A percentile compares a stretch with the other conserved stretches of the same genome.
phyloP scores from a whole-genome alignment of 805 yeast species.

The Starmerella etchellsii region DNA sequence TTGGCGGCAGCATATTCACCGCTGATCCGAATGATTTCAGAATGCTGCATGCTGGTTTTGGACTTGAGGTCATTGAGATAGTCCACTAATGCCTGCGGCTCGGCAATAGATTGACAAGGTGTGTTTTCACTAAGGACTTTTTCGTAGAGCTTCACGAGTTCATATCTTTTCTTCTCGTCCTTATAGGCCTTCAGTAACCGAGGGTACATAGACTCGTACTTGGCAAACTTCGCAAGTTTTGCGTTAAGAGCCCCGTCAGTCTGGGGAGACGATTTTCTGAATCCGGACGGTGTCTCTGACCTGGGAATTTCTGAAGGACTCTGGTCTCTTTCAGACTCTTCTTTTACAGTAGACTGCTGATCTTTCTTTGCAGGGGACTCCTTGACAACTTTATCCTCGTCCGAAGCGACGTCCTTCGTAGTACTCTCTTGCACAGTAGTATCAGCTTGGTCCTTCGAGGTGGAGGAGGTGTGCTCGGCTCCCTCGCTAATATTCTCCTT shows the following conservation, averaged over 20 bases:
- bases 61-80: slow-evolving; percentile 51
- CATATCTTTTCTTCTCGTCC: slow-evolving; percentile 55
- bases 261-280: neutral
- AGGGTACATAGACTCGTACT: slow-evolving; percentile 88
- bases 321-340: neutral
- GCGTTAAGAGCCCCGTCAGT: slow-evolving; percentile 1
- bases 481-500: neutral
- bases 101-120: slow-evolving; percentile 64
- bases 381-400: neutral
- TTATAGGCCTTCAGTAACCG: slow-evolving; percentile 69
- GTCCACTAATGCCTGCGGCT: slow-evolving; percentile 55
- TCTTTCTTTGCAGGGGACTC: neutral
- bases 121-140: slow-evolving; percentile 62
- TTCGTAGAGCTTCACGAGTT: slow-evolving; percentile 50
- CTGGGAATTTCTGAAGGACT: no score
- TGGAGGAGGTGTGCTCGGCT: neutral
- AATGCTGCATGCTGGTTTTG: slow-evolving; percentile 47
- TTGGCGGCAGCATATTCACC: neutral
- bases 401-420: neutral
- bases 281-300: neutral
- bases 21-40: slow-evolving; percentile 45
- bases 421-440: neutral
- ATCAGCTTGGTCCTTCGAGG: neutral
- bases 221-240: slow-evolving; percentile 21
- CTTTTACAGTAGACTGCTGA: neutral